These are phyloP conservation scores for Dipteronia sinensis DNA, from an alignment of 345 rosid species.

Conservation along the genomic window DNA sequence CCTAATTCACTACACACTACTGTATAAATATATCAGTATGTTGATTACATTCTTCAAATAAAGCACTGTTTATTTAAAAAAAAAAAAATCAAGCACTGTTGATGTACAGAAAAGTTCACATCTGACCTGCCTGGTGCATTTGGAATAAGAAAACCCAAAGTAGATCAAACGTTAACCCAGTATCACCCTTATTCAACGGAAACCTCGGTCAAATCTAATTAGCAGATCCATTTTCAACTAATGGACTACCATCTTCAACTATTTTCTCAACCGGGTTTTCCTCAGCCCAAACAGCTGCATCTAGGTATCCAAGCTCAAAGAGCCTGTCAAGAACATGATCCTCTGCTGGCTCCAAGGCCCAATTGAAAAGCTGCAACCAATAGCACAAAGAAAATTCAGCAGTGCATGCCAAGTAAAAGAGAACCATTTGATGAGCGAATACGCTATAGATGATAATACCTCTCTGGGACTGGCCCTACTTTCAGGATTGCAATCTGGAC, in stretches of 20 bases:
- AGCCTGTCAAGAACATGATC: constrained; percentile 69
- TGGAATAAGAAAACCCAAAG: not conserved
- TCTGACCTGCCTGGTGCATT: constrained; percentile 7
- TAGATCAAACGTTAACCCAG: not conserved
- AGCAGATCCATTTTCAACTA: constrained; percentile 24
- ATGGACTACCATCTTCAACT: constrained; percentile 41
- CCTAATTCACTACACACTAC: not conserved
- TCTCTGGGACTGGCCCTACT: constrained; percentile 65
- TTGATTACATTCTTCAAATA: not conserved
- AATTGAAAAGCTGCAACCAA: constrained; percentile 66
- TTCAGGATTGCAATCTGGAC: constrained; percentile 92
- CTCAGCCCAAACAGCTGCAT: constrained; percentile 83
- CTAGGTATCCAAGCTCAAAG: constrained; percentile 76
- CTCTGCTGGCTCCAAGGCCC: constrained; percentile 94
- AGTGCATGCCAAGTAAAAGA: not conserved
- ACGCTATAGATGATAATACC: constrained; percentile 41
- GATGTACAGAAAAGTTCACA: not conserved
- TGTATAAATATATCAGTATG: not conserved
- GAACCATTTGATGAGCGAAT: not conserved
- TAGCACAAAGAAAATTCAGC: constrained; percentile 17
- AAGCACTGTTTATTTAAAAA: too few species aligned
- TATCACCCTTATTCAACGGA: not conserved
- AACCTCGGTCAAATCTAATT: not conserved
- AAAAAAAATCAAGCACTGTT: not conserved
- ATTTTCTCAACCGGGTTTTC: constrained; percentile 58